Evolutionary conservation across 106 monocot species (phyloP), one percentile per base, ranked within the genome.

Genomic region (Gastrodia elata): DNA sequence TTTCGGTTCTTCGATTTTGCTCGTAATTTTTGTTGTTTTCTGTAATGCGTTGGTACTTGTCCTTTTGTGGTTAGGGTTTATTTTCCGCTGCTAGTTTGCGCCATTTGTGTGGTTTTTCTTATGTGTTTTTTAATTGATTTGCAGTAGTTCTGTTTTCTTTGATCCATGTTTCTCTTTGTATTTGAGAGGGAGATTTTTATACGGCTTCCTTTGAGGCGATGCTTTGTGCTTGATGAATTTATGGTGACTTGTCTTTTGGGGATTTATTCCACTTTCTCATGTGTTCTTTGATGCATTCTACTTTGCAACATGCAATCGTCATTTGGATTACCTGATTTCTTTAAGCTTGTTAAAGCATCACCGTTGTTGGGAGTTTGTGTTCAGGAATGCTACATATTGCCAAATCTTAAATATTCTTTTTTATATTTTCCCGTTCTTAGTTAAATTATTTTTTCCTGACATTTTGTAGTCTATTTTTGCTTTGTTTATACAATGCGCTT

Each of bases 1-100:
- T 61, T 30, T 30, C 3, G 27, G 8, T 28, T 32, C 61, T 32
- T 61, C 6, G 13, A 61, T 61, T 30, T 61, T 14, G 61, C 13
- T 61, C 32, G 4, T 32, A 61, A 32, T 61, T 32, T 28, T 32
- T 28, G 61, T 32, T 32, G 3, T 32, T 30, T 61, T 13, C 11
- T 6, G 32, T 61, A 61, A 61, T 61, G 11, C 61, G 32, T 61
- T 32, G 32, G 61, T 11, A 61, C 28, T 32, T 61, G 28, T 61
- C 61, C 30, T 61, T 61, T 61, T 30, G 61, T 27, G 61, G 61
- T 32, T 61, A 61, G 61, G 61, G n/a, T 61, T 61, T 6, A 9
- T n/a, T 32, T 44, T 44, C 20, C 11, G 13, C 15, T 0, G 11
- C 61, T 32, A 32, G 61, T 61, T n/a, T n/a, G n/a, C n/a, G 2